phyloP scores from a whole-genome alignment of 306 rosid species.

The Spatholobus suberectus region DNA sequence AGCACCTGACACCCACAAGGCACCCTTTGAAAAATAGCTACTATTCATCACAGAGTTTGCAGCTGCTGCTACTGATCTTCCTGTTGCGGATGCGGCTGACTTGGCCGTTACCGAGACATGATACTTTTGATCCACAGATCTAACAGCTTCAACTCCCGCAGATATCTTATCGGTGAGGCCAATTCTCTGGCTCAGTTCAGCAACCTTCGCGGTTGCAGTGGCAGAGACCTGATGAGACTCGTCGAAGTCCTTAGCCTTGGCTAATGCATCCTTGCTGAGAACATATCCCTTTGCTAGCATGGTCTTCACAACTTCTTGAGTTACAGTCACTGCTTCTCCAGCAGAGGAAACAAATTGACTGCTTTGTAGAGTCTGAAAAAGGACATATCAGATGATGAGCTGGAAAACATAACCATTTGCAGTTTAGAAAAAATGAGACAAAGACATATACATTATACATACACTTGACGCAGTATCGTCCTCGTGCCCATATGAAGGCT shows the following conservation, averaged over 20 bases:
- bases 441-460: constrained; percentile 37
- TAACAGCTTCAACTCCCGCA: constrained; percentile 65
- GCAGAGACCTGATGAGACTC: constrained; percentile 77
- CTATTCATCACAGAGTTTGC: constrained; percentile 64
- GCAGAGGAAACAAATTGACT: constrained; percentile 66
- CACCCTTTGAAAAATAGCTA: constrained; percentile 83
- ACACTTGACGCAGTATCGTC: constrained; percentile 62
- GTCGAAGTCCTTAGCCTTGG: constrained; percentile 71
- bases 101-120: constrained; percentile 68
- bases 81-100: constrained; percentile 69
- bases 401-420: constrained; percentile 17
- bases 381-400: not conserved
- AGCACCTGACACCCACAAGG: constrained; percentile 80
- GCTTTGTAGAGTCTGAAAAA: constrained; percentile 51
- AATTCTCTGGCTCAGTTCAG: constrained; percentile 71
- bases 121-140: constrained; percentile 66
- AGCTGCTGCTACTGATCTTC: constrained; percentile 76
- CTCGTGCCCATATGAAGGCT: constrained; percentile 46
- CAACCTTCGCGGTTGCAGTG: constrained; percentile 69
- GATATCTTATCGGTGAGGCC: constrained; percentile 68
- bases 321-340: constrained; percentile 72
- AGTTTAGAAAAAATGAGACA: not conserved
- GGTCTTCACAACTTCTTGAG: constrained; percentile 81
- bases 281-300: constrained; percentile 83
- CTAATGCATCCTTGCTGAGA: constrained; percentile 73